Percentiles rank a stretch among this genome's conserved stretches.
phyloP scores from a whole-genome alignment of 768 basidiomycete genomes.

The Boletus reticuloceps region DNA sequence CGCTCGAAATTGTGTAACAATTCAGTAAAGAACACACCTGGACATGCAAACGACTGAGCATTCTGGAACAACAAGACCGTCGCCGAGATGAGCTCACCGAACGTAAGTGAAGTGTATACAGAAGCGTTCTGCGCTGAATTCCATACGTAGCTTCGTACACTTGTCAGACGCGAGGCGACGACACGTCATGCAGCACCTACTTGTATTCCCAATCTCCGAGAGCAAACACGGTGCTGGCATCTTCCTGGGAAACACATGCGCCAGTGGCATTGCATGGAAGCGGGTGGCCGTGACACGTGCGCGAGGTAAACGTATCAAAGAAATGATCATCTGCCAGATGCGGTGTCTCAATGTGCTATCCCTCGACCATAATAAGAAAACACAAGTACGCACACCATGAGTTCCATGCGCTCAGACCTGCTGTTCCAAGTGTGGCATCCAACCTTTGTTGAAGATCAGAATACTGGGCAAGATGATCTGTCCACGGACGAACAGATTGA shows the following conservation, averaged over 20 bases:
- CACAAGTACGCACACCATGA: slow-evolving; percentile 42
- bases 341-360: not conserved
- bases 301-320: slow-evolving; percentile 50
- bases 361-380: not conserved
- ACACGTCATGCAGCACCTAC: slow-evolving; percentile 23
- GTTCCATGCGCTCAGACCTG: slow-evolving; percentile 40
- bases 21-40: slow-evolving; percentile 47
- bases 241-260: slow-evolving; percentile 39
- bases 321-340: slow-evolving; percentile 36
- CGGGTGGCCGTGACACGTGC: slow-evolving; percentile 40
- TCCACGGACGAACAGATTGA: slow-evolving; percentile 47
- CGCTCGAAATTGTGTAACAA: slow-evolving; percentile 38
- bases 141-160: slow-evolving; percentile 44
- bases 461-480: slow-evolving; percentile 39
- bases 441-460: slow-evolving; percentile 37
- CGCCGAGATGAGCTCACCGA: slow-evolving; percentile 30
- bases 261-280: slow-evolving; percentile 45
- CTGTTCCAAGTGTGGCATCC: slow-evolving; percentile 39
- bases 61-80: not conserved
- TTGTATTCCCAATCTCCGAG: slow-evolving; percentile 63
- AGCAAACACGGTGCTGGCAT: slow-evolving; percentile 51
- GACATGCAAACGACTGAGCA: not conserved
- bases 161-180: not conserved
- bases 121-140: slow-evolving; percentile 44
- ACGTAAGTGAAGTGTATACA: slow-evolving; percentile 42